Percentiles rank a stretch among this genome's conserved stretches.
Conservation (phyloP, 2,329 filamentous ascomycete species). For the Apiospora rasikravindrae region DNA sequence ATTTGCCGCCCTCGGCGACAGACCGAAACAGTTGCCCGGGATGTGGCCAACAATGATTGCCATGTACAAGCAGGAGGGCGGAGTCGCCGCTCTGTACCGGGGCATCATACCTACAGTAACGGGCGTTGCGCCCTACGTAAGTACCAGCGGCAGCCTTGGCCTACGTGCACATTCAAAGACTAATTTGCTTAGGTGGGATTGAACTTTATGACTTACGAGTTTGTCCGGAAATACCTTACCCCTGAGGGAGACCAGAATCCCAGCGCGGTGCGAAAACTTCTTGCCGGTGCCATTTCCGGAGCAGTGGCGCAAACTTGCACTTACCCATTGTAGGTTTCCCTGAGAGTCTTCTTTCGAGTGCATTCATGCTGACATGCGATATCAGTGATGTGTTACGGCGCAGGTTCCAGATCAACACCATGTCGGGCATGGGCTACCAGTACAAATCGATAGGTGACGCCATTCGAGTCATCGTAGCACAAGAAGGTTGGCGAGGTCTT, state of each 20-base stretch:
- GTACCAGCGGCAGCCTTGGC: constrained; percentile 29
- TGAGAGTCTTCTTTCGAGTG: neutral
- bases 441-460: constrained; percentile 90
- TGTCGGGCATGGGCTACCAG: constrained; percentile 97
- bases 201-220: constrained; percentile 99
- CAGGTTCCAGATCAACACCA: constrained; percentile 98
- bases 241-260: constrained; percentile 88
- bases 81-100: constrained; percentile 83
- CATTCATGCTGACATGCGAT: constrained; percentile 28
- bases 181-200: constrained; percentile 74
- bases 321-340: constrained; percentile 83
- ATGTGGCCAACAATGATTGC: constrained; percentile 84
- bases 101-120: constrained; percentile 94
- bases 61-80: constrained; percentile 94
- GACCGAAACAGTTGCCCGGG: constrained; percentile 75
- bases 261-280: constrained; percentile 77
- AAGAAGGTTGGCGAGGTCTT: constrained; percentile 84
- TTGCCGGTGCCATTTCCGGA: constrained; percentile 91
- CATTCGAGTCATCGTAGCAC: constrained; percentile 76
- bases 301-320: constrained; percentile 97
- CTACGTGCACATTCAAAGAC: neutral
- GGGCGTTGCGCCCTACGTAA: constrained; percentile 91
- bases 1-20: constrained; percentile 75
- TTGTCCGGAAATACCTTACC: constrained; percentile 81
- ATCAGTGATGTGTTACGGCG: constrained; percentile 85